These are phyloP conservation scores for Biancaea sappan DNA, from an alignment of 306 rosid species.

Conservation along the genomic window DNA sequence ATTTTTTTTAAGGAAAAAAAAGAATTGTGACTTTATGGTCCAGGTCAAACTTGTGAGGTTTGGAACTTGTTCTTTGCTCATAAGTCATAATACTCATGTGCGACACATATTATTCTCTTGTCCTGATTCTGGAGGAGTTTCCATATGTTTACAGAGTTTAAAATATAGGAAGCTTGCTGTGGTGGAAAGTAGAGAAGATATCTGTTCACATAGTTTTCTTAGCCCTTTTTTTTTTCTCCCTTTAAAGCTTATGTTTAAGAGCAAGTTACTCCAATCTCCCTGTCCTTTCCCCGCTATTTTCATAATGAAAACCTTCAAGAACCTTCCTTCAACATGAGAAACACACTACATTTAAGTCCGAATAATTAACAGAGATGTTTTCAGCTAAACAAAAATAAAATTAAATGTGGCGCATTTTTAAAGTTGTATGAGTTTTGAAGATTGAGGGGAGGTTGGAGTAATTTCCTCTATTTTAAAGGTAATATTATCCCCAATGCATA, in stretches of 20 bases:
- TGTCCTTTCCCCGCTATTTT: neutral
- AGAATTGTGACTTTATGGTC: neutral
- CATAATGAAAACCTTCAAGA: neutral
- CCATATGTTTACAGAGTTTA: conserved; percentile 7
- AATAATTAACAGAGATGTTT: neutral
- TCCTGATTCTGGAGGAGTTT: conserved; percentile 20
- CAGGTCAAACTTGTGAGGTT: conserved; percentile 17
- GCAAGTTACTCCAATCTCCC: neutral
- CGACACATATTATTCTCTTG: neutral
- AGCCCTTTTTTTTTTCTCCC: neutral
- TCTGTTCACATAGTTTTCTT: neutral
- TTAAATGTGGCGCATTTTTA: neutral
- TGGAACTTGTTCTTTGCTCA: neutral
- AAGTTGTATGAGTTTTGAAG: neutral
- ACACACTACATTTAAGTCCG: neutral
- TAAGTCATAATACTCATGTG: neutral
- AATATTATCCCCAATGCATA: conserved; percentile 5
- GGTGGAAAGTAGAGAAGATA: neutral
- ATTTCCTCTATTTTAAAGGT: neutral
- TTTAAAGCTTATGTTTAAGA: neutral
- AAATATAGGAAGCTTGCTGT: conserved; percentile 15
- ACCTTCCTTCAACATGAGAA: neutral
- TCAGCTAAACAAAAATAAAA: neutral
- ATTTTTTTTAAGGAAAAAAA: too few species aligned
- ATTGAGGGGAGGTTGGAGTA: conserved; percentile 3